Conservation (phyloP, 441 rosid genomes). For the Euphorbia schlechtendalii region DNA sequence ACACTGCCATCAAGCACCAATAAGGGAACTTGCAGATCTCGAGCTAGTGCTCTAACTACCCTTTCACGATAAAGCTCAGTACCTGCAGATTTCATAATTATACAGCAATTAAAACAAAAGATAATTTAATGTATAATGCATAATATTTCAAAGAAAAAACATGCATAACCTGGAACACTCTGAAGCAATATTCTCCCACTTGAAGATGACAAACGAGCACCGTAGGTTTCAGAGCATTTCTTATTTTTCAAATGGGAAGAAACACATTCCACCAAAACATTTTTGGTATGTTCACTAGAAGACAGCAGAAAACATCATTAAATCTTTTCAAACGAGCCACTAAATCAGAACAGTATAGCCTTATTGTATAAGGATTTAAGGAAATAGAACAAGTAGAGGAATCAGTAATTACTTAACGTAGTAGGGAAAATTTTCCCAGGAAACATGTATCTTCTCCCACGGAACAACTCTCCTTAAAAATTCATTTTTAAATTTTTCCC, state of each 20-base stretch:
- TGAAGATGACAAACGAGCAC: constrained; percentile 72
- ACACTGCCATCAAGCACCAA: constrained; percentile 85
- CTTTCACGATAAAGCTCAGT: constrained; percentile 95
- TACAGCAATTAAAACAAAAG: constrained; percentile 16
- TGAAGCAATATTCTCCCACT: constrained; percentile 89
- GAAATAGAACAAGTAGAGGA: constrained; percentile 9
- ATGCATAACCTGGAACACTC: constrained; percentile 74
- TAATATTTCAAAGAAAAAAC: not conserved
- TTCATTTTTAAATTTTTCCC: constrained; percentile 68
- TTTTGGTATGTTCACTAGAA: constrained; percentile 64
- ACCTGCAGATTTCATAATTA: constrained; percentile 39
- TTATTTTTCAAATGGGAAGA: constrained; percentile 76
- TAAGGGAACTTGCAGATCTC: constrained; percentile 72
- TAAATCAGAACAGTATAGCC: not conserved
- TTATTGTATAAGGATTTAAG: constrained; percentile 4
- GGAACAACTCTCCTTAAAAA: constrained; percentile 72
- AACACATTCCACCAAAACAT: constrained; percentile 72
- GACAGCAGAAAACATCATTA: constrained; percentile 14
- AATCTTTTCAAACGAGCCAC: not conserved
- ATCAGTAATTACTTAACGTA: constrained; percentile 54
- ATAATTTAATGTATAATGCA: constrained; percentile 5
- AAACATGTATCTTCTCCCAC: constrained; percentile 81
- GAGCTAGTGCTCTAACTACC: constrained; percentile 87
- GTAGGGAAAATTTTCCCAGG: constrained; percentile 91
- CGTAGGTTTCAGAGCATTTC: constrained; percentile 42